Evolutionary conservation across 2,329 filamentous ascomycete genomes (phyloP), one percentile per base, ranked within the genome.

Genomic region (Paramyrothecium sp.): DNA sequence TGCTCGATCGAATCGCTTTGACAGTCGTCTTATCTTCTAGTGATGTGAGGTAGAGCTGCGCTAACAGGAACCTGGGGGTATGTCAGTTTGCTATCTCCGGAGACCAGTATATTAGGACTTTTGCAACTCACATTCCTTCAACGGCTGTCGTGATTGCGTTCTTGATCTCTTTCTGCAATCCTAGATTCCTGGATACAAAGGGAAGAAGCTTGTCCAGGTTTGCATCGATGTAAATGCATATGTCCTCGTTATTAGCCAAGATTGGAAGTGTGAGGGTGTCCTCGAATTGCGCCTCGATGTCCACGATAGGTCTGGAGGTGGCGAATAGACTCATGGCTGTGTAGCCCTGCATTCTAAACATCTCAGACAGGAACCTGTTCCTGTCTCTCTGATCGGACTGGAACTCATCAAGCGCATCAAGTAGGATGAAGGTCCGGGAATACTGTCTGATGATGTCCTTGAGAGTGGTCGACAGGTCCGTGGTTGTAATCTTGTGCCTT

Each of bases 321-420:
- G 38, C 38, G n/a, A 44, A 44, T 7, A 44, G 38, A 7, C 13
- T 44, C 13, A 19, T 19, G n/a, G 4, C 13, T 17, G 57, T 44
- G 0, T 11, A 26, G 2, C 1, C 8, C 3, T 62, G 56, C 0
- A 67, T 20, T 2, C 44, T 7, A 8, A 60, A 47, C 7, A 64
- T 13, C 2, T 49, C 12, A 0, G n/a, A 19, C 1, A 63, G 33
- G 11, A 68, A 41, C 0, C 1, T 30, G 3, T 12, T 8, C 8
- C 51, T 38, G 8, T 20, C 54, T 0, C 26, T 48, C 3, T 53
- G 20, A 11, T 23, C 3, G 0, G 3, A 0, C 1, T 54, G 50
- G 13, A 58, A 67, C 41, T 70, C 64, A 11, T 70, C 67, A 0
- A 74, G 63, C 0, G 63, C 67, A 26, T 70, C 67, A 2, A 66